Base-by-base conservation (phyloP, 176 grass and related monocot genomes). In the Rhynchospora breviuscula region DNA sequence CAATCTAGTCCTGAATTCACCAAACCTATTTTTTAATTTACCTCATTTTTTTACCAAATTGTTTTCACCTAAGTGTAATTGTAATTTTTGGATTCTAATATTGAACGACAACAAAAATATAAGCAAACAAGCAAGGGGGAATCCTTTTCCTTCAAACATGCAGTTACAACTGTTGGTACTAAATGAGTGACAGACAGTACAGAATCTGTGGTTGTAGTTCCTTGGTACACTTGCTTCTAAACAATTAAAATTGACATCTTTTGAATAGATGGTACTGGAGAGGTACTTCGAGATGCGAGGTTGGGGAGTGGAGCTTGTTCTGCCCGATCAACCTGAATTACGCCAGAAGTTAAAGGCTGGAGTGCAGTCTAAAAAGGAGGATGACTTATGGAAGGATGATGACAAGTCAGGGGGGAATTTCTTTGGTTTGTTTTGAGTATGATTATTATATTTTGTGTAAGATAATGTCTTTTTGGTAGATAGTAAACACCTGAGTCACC, bases 281-380 rank as follows among this genome's bases (percentile, higher is more conserved):
- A 93, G 92, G 87, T 91, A 94, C 49, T 94, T 98, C 84, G 86
- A 60, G 1, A 89, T 87, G 59, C 87, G 84, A 6, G 92, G 95
- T 86, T 63, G 71, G 82, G 87, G 48, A 25, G 89, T 89, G 83
- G 88, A 90, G 78, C 85, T 95, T 61, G 91, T 95, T 83, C 90
- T 98, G 84, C 95, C 92, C 23, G 95, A 84, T 19, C 88, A 91
- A 81, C 35, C 52, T 57, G 87, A 94, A 79, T 66, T 98, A 15
- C 85, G 88, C 40, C 74, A 88, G 22, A 98, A 93, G 63, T 69
- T 98, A 67, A 59, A 78, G 53, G 46, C 18, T 64, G 47, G 22
- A 72, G 78, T 52, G 67, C 49, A 23, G 51, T 78, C 73, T 6
- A 49, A 52, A 11, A 47, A 58, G 49, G 25, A 81, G 84, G 84